These are phyloP conservation scores for Colletotrichum tamarilloi DNA, from an alignment of 2,329 filamentous ascomycete genomes.

Conservation along the genomic window DNA sequence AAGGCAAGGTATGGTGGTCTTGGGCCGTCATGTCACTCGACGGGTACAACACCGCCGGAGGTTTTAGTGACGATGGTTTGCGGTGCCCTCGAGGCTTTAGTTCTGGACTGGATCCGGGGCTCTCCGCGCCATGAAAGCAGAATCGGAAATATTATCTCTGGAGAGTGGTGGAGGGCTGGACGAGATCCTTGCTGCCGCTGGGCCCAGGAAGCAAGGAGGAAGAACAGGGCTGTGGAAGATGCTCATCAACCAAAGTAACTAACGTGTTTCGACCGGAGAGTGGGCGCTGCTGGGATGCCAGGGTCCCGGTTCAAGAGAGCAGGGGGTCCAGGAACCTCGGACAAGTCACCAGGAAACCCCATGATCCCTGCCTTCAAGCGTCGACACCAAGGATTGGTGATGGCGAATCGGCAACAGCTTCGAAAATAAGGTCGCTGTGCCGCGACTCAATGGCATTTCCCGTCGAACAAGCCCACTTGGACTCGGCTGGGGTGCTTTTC, in stretches of 20 bases:
- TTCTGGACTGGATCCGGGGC: slow-evolving; percentile 49
- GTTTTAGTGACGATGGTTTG: slow-evolving; percentile 46
- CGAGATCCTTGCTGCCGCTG: slow-evolving; percentile 44
- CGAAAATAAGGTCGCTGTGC: slow-evolving; percentile 35
- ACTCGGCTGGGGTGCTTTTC: slow-evolving; percentile 22
- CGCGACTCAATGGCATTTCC: slow-evolving; percentile 43
- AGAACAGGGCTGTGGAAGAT: slow-evolving; percentile 49
- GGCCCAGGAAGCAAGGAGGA: slow-evolving; percentile 49
- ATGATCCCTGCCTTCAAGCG: slow-evolving; percentile 33
- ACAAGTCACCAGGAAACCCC: slow-evolving; percentile 33
- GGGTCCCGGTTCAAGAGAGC: slow-evolving; percentile 30
- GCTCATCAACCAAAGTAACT: slow-evolving; percentile 51
- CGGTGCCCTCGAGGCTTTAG: slow-evolving; percentile 37
- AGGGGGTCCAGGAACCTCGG: slow-evolving; percentile 34
- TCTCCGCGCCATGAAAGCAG: slow-evolving; percentile 55
- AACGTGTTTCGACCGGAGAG: slow-evolving; percentile 55
- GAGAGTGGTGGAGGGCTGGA: slow-evolving; percentile 43
- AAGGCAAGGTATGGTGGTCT: slow-evolving; percentile 46
- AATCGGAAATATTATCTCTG: slow-evolving; percentile 61
- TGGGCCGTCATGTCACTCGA: slow-evolving; percentile 39
- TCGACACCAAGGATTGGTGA: slow-evolving; percentile 31
- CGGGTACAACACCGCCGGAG: slow-evolving; percentile 46
- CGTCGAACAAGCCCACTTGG: slow-evolving; percentile 41
- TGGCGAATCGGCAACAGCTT: slow-evolving; percentile 36
- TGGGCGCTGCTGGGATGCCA: slow-evolving; percentile 41